Evolutionary conservation across 2,329 filamentous ascomycete genomes (phyloP).

Genomic region (Emydomyces testavorans): DNA sequence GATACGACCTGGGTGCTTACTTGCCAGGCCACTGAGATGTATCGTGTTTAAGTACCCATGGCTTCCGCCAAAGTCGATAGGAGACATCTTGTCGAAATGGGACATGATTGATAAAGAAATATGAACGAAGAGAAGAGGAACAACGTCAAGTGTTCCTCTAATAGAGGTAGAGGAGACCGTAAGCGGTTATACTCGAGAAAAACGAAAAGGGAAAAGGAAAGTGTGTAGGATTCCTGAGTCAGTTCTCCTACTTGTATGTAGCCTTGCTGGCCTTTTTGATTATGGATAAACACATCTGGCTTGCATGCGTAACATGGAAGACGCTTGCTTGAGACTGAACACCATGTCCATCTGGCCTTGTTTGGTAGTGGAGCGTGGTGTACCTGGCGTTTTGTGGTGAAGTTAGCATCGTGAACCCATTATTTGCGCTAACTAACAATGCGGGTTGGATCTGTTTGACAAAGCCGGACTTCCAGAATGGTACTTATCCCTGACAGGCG

Average conservation of each 20-base stretch:
- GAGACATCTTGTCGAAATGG: slow-evolving; percentile 1
- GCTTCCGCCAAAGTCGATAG: neutral
- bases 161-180: neutral
- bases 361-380: slow-evolving; percentile 4
- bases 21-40: neutral
- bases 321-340: slow-evolving; percentile 3
- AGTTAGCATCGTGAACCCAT: neutral
- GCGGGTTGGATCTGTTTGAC: neutral
- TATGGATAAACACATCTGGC: neutral
- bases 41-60: neutral
- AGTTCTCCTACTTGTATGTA: neutral
- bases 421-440: neutral
- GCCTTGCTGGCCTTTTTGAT: neutral
- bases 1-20: slow-evolving; percentile 44
- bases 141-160: neutral
- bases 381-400: slow-evolving; percentile 3
- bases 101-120: slow-evolving; percentile 3
- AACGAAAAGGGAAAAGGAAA: neutral
- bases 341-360: slow-evolving; percentile 5
- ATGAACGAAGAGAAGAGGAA: neutral
- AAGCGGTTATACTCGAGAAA: neutral
- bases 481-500: slow-evolving; percentile 3
- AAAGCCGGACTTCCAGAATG: slow-evolving; percentile 10
- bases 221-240: neutral
- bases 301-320: slow-evolving; percentile 12